Base-by-base conservation (phyloP, 768 basidiomycete species). In the Amanita thiersii region DNA sequence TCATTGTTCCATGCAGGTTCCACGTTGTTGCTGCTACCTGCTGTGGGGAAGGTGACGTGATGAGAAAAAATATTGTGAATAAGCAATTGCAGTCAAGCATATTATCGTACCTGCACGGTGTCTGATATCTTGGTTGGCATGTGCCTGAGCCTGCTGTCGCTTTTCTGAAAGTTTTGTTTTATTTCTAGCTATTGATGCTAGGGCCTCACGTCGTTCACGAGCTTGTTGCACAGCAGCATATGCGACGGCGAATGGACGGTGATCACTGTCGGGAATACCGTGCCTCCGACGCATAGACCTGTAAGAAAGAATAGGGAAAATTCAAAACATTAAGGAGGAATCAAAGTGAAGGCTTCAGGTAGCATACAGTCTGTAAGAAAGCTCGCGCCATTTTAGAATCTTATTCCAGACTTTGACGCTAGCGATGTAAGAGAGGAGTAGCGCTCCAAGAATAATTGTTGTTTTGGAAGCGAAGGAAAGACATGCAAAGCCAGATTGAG, bases 171-270 rank as follows among this genome's bases (percentile, higher is more conserved):
- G 9, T 12, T 37, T 37, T 29, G 28, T 43, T 35, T 36, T 30
- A 5, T 33, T 18, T 26, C 25, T 43, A 5, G 34, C 29, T 18
- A 39, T 14, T 45, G 37, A 23, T 47, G 26, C 15, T 15, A 42
- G 23, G 21, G 32, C 38, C 46, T 68, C 69, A 50, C 72, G 64
- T 52, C 82, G 75, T 52, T 75, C 68, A 47, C 74, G 72, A 34
- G 71, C 64, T 41, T 69, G 69, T 47, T 70, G 62, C 28, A 77
- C 81, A 44, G 82, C 84, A 49, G 85, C 75, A 60, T 85, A 86
- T n/a, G 87, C 88, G 48, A 89, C 83, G 57, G 83, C 84, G 69
- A 90, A 90, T 9, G 87, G 85, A 23, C 87, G 72, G 48, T 77
- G 70, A 65, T 90, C 87, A 44, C 68, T 70, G 66, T 90, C 87